Base-by-base conservation (phyloP, 345 rosid genomes). In the Eutrema heterophyllum region DNA sequence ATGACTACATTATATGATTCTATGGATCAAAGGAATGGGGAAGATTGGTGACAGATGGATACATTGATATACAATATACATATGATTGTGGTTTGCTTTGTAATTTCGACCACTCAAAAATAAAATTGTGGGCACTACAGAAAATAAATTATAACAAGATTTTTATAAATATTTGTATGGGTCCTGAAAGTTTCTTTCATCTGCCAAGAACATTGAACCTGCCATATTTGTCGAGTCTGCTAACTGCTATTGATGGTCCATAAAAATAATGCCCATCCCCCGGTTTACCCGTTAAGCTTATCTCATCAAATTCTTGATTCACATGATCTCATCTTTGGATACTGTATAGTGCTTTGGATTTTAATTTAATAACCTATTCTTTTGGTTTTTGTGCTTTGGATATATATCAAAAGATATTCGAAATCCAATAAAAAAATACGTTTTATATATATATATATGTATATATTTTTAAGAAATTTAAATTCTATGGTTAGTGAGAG, bases 171-270 rank as follows among this genome's bases (percentile, higher is more conserved):
- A 21, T 21, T 10, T n/a, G 5, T 35, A 63, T 63, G 80, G 71
- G 80, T 63, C 67, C n/a, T 63, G 26, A 50, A 56, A 39, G 49
- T 15, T 77, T 64, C 26, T 64, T 44, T 64, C 32, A 63, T 46
- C 18, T n/a, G n/a, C 51, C 53, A 55, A 66, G 72, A 77, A 63
- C 76, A 56, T 24, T 71, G 80, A 70, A 77, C 72, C 72, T 70
- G 71, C 54, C 75, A 53, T 53, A 18, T 76, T 36, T 60, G 43
- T 46, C 21, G 46, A 51, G 73, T 74, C 74, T 68, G 13, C 41
- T 7, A 55, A 62, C 59, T 76, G 60, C 55, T 29, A 48, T 4
- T 26, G 29, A 40, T 44, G 30, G 60, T 59, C 64, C 69, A 68
- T 15, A 6, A 18, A 33, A 51, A 64, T 44, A 15, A 68, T 51